Evolutionary conservation across 2,329 filamentous ascomycete species (phyloP).

Genomic region (Aureobasidium sp.): DNA sequence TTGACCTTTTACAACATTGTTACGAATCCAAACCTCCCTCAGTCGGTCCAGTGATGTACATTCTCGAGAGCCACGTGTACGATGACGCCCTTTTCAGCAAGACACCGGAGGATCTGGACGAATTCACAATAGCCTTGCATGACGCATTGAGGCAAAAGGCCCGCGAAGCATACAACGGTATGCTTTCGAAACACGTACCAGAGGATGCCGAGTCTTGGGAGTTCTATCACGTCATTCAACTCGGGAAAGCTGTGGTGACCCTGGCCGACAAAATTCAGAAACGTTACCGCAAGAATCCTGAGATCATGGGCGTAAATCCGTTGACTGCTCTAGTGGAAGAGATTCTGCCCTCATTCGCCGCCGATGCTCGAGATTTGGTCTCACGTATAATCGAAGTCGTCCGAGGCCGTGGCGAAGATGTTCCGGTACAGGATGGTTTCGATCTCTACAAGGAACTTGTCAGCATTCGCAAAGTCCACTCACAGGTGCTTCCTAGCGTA

Average conservation of each 20-base stretch:
- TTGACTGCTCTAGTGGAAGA: slow-evolving; percentile 70
- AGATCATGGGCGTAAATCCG: slow-evolving; percentile 71
- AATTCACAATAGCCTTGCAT: slow-evolving; percentile 66
- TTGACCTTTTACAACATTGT: slow-evolving; percentile 76
- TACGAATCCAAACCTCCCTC: slow-evolving; percentile 83
- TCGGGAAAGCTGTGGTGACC: slow-evolving; percentile 79
- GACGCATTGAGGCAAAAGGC: slow-evolving; percentile 68
- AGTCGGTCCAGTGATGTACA: slow-evolving; percentile 69
- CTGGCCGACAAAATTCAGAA: slow-evolving; percentile 86
- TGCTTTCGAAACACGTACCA: slow-evolving; percentile 74
- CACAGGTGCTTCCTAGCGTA: slow-evolving; percentile 60
- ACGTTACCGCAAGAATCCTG: slow-evolving; percentile 78
- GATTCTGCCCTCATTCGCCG: slow-evolving; percentile 82
- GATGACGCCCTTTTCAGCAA: slow-evolving; percentile 68
- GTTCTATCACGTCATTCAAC: slow-evolving; percentile 80
- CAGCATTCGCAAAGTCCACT: slow-evolving; percentile 74
- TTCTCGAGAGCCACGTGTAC: slow-evolving; percentile 77
- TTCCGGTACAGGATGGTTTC: slow-evolving; percentile 87
- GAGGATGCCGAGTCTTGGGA: slow-evolving; percentile 78
- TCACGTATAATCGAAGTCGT: slow-evolving; percentile 70
- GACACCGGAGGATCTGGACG: slow-evolving; percentile 60
- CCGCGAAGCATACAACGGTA: slow-evolving; percentile 67
- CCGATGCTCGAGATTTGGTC: slow-evolving; percentile 80
- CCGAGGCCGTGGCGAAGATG: slow-evolving; percentile 62
- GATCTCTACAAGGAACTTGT: slow-evolving; percentile 85